Base-by-base conservation (phyloP, 176 grass and related monocot species). In the Triticum aestivum region DNA sequence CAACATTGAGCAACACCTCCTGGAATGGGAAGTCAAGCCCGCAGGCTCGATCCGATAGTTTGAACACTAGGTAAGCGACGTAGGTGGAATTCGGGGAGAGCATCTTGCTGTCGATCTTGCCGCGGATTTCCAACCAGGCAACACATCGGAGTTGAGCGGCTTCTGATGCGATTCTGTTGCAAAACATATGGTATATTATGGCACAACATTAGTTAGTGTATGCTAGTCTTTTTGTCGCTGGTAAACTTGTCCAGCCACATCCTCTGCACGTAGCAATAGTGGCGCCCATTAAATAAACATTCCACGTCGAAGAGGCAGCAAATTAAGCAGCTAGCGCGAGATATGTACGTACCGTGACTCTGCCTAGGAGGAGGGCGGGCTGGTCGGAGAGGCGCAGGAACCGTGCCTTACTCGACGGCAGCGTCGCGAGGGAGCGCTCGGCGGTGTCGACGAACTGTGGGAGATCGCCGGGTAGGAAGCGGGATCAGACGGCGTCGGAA, bases 401-500 rank as follows among this genome's bases (percentile, higher is more conserved):
- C 1, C 84, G 42, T 1, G 37, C 84, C 44, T 82, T 89, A 10
- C 84, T 42, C 5, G 34, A 72, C 37, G 69, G 79, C 73, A 5
- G 18, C 58, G 72, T 69, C 18, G 6, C 9, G 54, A 26, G 6
- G 26, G 47, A 83, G 68, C 30, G 83, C 33, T 69, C 66, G 17
- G 1, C 86, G 14, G 81, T 62, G 3, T 88, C 63, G 7, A 88
- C 68, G 45, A 94, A 49, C 5, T 23, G 79, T 1, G 30, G 51
- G 6, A 62, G 52, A 58, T 94, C 82, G 13, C 6, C 10, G 6
- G 95, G 92, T 10, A 92, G 75, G 86, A 97, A 92, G 29, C 69
- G 3, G 42, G 73, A 21, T 92, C 90, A 97, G 68, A 91, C 88
- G 68, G 45, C 51, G 78, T 97, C 92, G 9, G 92, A 92, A 11